Evolutionary conservation across 352 stramenopile species (phyloP), one percentile per base, ranked within the genome.

Genomic region (Thalassiosira mediterranea): DNA sequence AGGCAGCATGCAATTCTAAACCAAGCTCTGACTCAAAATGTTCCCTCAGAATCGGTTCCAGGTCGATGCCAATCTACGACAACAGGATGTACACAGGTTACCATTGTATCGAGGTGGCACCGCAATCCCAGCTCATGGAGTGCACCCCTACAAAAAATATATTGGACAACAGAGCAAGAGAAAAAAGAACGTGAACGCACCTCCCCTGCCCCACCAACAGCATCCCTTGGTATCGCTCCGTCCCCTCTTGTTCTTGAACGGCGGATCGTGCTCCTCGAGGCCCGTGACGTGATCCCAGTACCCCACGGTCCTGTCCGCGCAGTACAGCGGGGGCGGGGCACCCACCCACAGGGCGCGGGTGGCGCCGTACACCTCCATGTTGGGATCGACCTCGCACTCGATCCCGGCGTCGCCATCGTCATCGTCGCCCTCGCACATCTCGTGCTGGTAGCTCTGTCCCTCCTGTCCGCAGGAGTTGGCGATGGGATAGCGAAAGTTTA

Each of bases 261-360:
- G 74, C 40, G 66, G 57, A 3, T 75, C 42, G 38, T 83, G 34
- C 25, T 66, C 42, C 32, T 83, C 74, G 1, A 83, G 28, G 1
- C 74, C 74, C 57, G 61, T 71, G 13, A 75, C 48, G 42, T 83
- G 74, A 56, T 83, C 74, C 74, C 74, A 83, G 59, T 79, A 83
- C 34, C 74, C 74, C 31, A 59, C 67, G 4, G 32, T 29, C 25
- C 60, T 58, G 51, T 83, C 53, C 4, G 59, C 74, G 28, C 74
- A 83, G 49, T 68, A 78, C 28, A 83, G 44, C 19, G 74, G 61
- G n/a, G 68, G 67, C 42, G 79, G 79, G 11, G 79, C 79, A 37
- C 79, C 79, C 5, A 74, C 51, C 79, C 79, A 87, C 34, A 32
- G 40, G 10, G 79, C 79, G 57, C 71, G 76, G 11, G 79, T 87